phyloP scores from a whole-genome alignment of 805 yeast species.

The Wickerhamomyces bisporus region DNA sequence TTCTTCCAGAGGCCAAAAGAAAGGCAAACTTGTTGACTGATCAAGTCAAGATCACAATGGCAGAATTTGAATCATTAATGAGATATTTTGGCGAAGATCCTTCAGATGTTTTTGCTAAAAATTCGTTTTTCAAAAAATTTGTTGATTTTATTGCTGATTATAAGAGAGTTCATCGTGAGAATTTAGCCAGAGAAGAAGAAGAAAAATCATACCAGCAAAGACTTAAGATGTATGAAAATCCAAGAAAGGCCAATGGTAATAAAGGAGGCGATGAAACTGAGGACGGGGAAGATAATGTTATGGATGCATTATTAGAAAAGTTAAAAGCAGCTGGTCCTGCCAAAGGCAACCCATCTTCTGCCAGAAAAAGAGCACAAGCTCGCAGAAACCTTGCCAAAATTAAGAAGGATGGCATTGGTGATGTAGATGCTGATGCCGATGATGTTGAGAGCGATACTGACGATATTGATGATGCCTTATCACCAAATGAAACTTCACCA shows the following conservation, averaged over 20 bases:
- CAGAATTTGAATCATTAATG: constrained; percentile 55
- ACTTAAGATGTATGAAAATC: constrained; percentile 46
- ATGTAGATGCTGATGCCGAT: constrained; percentile 10
- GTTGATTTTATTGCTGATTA: constrained; percentile 55
- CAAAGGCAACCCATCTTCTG: constrained; percentile 71
- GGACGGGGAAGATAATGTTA: constrained; percentile 45
- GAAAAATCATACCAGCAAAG: constrained; percentile 59
- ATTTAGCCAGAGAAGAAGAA: constrained; percentile 64
- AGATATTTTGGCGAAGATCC: constrained; percentile 69
- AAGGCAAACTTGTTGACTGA: constrained; percentile 45
- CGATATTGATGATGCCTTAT: constrained; percentile 12
- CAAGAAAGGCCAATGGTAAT: constrained; percentile 5
- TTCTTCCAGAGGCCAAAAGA: constrained; percentile 49
- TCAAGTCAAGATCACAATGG: constrained; percentile 46
- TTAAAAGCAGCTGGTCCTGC: constrained; percentile 81
- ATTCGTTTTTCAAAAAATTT: constrained; percentile 58
- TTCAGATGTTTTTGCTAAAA: constrained; percentile 44
- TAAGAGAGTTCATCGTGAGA: constrained; percentile 60
- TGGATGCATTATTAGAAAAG: constrained; percentile 84
- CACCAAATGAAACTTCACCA: constrained; percentile 11
- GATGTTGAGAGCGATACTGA: constrained; percentile 6
- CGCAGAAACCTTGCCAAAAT: constrained; percentile 52
- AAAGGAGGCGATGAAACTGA: constrained; percentile 11
- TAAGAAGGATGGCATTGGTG: constrained; percentile 20
- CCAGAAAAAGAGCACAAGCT: constrained; percentile 74